These are phyloP conservation scores for Cryptococcus sp. DNA, from an alignment of 1,284 basidiomycete genomes.

Conservation along the genomic window DNA sequence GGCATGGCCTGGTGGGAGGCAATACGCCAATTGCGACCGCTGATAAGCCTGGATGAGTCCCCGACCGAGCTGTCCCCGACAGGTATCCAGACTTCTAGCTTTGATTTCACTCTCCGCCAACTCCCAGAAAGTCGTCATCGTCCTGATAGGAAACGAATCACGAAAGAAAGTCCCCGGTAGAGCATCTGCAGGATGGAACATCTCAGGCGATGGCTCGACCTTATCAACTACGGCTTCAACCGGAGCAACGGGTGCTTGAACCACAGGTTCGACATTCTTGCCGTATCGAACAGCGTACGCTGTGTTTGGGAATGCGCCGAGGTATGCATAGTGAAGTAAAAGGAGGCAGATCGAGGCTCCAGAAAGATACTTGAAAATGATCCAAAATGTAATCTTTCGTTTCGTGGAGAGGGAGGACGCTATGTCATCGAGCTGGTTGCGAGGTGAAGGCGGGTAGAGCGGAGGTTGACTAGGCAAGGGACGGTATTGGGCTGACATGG, in stretches of 20 bases:
- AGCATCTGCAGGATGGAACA: neutral
- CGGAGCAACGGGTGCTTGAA: neutral
- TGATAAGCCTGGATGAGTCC: constrained; percentile 30
- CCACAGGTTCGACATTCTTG: neutral
- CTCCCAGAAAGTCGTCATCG: constrained; percentile 28
- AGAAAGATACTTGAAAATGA: constrained; percentile 12
- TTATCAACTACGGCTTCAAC: neutral
- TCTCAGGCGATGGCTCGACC: neutral
- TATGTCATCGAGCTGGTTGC: neutral
- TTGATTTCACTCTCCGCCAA: constrained; percentile 37
- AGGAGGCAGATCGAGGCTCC: constrained; percentile 6
- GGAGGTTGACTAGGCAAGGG: constrained; percentile 8
- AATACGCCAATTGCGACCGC: constrained; percentile 17
- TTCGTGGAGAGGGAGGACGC: neutral
- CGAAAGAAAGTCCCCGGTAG: constrained; percentile 29
- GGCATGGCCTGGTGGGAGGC: constrained; percentile 8
- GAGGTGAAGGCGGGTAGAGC: neutral
- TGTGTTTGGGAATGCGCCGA: neutral
- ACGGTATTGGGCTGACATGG: constrained; percentile 8
- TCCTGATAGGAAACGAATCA: constrained; percentile 31
- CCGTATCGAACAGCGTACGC: neutral
- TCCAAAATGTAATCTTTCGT: neutral
- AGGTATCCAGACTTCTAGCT: constrained; percentile 29
- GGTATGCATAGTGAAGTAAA: constrained; percentile 13
- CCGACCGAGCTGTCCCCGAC: constrained; percentile 27